phyloP scores from a whole-genome alignment of 371 early-diverging fungal genomes.

The Polyrhizophydium stewartii region DNA sequence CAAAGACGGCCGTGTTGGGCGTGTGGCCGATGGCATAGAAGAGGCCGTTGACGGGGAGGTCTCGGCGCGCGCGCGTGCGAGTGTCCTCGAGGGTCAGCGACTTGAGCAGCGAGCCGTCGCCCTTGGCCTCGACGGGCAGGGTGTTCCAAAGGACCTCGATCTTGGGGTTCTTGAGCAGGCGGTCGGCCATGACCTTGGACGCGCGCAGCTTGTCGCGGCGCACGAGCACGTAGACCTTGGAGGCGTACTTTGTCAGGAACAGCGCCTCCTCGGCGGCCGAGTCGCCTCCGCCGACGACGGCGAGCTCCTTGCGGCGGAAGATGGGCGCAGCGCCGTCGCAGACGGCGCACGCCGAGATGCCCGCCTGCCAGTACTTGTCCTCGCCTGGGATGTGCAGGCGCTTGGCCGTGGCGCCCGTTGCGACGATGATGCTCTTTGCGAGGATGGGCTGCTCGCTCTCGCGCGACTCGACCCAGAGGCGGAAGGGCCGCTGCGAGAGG shows the following conservation, averaged over 20 bases:
- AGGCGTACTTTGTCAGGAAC: conserved; percentile 60
- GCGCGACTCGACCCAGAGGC: conserved; percentile 36
- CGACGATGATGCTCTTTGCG: conserved; percentile 50
- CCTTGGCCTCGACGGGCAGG: conserved; percentile 48
- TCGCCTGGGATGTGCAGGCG: conserved; percentile 41
- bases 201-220: conserved; percentile 59
- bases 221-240: conserved; percentile 59
- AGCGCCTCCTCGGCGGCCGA: conserved; percentile 64
- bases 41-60: conserved; percentile 51
- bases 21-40: conserved; percentile 71
- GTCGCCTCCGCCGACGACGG: conserved; percentile 71
- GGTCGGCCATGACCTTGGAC: conserved; percentile 54
- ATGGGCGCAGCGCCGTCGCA: conserved; percentile 94
- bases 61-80: conserved; percentile 9
- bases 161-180: conserved; percentile 46
- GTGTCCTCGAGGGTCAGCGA: conserved; percentile 33
- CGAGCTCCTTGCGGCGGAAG: conserved; percentile 80
- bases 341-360: conserved; percentile 68
- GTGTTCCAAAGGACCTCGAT: conserved; percentile 54
- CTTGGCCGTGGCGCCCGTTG: conserved; percentile 67
- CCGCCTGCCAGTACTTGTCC: conserved; percentile 81
- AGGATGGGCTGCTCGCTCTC: conserved; percentile 23
- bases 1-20: conserved; percentile 42
- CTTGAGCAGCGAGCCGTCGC: conserved; percentile 35
- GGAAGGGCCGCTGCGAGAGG: conserved; percentile 41